Evolutionary conservation across 2,329 filamentous ascomycete genomes (phyloP).

Genomic region (Xylaria sp.): DNA sequence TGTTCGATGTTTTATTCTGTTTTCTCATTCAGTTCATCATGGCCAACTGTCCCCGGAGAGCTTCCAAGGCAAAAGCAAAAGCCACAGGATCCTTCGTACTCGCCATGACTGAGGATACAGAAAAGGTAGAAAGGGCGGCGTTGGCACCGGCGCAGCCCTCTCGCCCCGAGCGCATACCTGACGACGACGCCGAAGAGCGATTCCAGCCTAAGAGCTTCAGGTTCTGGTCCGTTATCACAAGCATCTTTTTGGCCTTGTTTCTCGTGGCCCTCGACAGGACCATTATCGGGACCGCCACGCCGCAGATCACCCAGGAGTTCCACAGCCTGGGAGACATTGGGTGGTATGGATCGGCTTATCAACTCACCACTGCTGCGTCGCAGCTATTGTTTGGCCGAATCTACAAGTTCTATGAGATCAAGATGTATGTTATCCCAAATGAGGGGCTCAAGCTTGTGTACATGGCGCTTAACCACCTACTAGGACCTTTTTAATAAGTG

Average conservation of each 20-base stretch:
- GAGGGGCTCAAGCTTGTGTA: not conserved
- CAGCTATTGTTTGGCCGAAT: constrained; percentile 60
- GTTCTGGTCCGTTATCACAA: constrained; percentile 61
- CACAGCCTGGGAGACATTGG: constrained; percentile 64
- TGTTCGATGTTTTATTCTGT: not conserved
- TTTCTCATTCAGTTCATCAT: constrained; percentile 13
- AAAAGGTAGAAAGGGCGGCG: constrained; percentile 20
- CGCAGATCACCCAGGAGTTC: constrained; percentile 62
- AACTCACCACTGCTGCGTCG: constrained; percentile 63
- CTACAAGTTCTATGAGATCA: constrained; percentile 59
- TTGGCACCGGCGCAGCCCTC: not conserved
- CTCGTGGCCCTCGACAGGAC: constrained; percentile 63
- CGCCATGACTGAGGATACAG: constrained; percentile 26
- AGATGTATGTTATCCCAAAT: constrained; percentile 45
- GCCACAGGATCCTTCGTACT: not conserved
- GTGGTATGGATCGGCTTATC: constrained; percentile 68
- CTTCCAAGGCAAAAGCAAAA: constrained; percentile 23
- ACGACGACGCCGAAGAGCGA: constrained; percentile 44
- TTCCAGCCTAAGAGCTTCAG: constrained; percentile 58
- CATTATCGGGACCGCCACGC: constrained; percentile 62
- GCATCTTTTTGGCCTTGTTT: constrained; percentile 61
- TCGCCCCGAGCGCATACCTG: not conserved
- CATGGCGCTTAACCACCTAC: not conserved
- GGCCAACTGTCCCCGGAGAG: constrained; percentile 25
- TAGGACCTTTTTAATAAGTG: constrained; percentile 52